Base-by-base conservation (phyloP, 148 eudicot genomes). In the Silene latifolia region DNA sequence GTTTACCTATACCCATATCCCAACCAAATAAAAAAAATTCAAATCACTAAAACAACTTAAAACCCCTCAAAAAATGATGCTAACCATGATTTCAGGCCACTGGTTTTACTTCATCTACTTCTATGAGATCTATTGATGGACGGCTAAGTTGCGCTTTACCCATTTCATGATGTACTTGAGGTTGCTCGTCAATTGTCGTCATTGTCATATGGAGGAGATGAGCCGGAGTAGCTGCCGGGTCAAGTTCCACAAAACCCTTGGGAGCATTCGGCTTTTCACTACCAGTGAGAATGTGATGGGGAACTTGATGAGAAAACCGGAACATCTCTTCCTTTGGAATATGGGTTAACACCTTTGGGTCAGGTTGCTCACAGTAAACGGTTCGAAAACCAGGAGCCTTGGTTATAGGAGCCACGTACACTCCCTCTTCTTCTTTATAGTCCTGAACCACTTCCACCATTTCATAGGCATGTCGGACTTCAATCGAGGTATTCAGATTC, bases 261-360 rank as follows among this genome's bases (percentile, higher is more conserved):
- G 89, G 90, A 74, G 84, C 82, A 74, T 85, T 79, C 44, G 72
- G 77, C 32, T 77, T 88, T 77, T 89, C 90, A 6, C 63, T 56
- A 23, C 86, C 89, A 3, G 87, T 83, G 29, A 89, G 86, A 53
- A 77, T 47, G 80, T 81, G 80, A 73, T 79, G 69, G 1, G 93
- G 93, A 51, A 89, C 86, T 82, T 78, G 84, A 72, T 89, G 93
- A 56, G 93, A 89, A 69, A 89, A 89, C 12, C 90, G 74, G 32
- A 85, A 83, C 87, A 89, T 89, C 78, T 89, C 90, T 76, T 84
- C 85, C 75, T 75, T 89, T 14, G 83, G 83, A 21, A 89, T 86
- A 54, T 57, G 73, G 78, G 42, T 89, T 62, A 84, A 77, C n/a
- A 69, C 74, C 62, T 78, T 76, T 15, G 72, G 78, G 61, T 81